Base-by-base conservation (phyloP, 2,329 filamentous ascomycete species). In the Sarocladium strictum region DNA sequence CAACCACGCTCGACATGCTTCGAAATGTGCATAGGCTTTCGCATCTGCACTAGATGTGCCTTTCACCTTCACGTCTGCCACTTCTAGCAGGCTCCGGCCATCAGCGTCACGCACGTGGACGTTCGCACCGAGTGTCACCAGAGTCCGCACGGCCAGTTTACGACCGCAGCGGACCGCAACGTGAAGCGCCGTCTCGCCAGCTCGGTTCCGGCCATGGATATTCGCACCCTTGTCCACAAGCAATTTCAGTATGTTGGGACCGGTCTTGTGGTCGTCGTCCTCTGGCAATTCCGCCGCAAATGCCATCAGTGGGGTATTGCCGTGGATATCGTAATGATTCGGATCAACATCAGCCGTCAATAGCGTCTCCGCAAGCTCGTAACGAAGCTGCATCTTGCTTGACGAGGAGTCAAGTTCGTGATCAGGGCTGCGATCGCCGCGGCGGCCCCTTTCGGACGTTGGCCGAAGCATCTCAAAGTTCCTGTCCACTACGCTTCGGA, bases 221-320 rank as follows among this genome's bases (percentile, higher is more conserved):
- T 72, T 63, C 0, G 77, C 78, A 1, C 76, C 76, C 0, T 62
- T 63, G 12, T 41, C 47, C 17, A 79, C 59, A 1, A 83, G 69
- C 0, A 67, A 61, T 53, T 71, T 65, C 3, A 83, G 64, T 6
- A 81, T 75, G 3, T 62, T 57, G 1, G 78, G 73, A 0, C 77
- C 74, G 17, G 66, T 59, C 59, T 70, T 75, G 61, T 80, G 75
- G 58, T 78, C 75, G 23, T 79, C 75, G 21, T 79, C 75, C 58
- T 76, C 76, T 1, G 74, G 70, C 1, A 79, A 70, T 51, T 80
- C 70, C 0, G 72, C 68, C 11, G 76, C 73, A 59, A 83, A 83
- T 0, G 76, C 69, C 74, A 82, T 82, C 14, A 84, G 71, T 1
- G 78, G 77, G 0, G 80, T 82, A 61, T 76, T 73, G 35, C 80